Conservation (phyloP, 768 basidiomycete genomes). For the Sporobolomyces phaffii region DNA sequence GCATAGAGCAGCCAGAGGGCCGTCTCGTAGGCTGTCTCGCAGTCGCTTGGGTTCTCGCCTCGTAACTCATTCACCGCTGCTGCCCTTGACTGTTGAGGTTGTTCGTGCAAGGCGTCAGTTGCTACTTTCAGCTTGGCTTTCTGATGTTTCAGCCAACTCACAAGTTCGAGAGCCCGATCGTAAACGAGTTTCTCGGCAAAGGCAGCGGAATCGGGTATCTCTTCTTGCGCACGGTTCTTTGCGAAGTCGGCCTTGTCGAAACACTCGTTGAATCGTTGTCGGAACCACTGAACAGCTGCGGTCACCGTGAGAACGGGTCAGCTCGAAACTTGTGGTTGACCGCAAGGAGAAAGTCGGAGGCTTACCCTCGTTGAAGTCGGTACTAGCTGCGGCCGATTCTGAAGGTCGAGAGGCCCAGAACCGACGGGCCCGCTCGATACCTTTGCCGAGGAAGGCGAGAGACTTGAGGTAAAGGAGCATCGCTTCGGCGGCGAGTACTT, state of each 20-base stretch:
- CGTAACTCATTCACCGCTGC: slow-evolving; percentile 86
- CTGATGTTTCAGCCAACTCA: no score
- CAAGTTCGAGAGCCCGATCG: slow-evolving; percentile 79
- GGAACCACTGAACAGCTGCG: slow-evolving; percentile 68
- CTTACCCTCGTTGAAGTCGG: slow-evolving; percentile 61
- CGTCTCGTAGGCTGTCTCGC: slow-evolving; percentile 90
- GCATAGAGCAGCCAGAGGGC: slow-evolving; percentile 90
- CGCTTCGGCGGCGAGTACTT: slow-evolving; percentile 53
- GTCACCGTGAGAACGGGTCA: not conserved
- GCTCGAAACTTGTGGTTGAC: not conserved
- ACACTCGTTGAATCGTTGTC: slow-evolving; percentile 86
- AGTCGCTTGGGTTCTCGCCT: slow-evolving; percentile 69
- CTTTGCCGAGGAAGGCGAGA: slow-evolving; percentile 87
- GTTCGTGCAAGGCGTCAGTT: no score
- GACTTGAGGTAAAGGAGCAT: slow-evolving; percentile 84
- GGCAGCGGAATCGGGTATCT: slow-evolving; percentile 68
- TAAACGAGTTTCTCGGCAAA: slow-evolving; percentile 89
- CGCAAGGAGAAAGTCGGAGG: slow-evolving; percentile 48
- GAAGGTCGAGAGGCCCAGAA: slow-evolving; percentile 73
- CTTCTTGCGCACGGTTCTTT: slow-evolving; percentile 52
- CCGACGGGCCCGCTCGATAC: slow-evolving; percentile 65
- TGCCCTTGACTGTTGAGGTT: slow-evolving; percentile 83
- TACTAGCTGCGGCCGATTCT: slow-evolving; percentile 57
- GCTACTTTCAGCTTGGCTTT: no score
- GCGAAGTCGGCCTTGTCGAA: slow-evolving; percentile 74